Evolutionary conservation across 208 protist genomes (phyloP), one percentile per base, ranked within the genome.

Genomic region (Leishmania guyanensis): DNA sequence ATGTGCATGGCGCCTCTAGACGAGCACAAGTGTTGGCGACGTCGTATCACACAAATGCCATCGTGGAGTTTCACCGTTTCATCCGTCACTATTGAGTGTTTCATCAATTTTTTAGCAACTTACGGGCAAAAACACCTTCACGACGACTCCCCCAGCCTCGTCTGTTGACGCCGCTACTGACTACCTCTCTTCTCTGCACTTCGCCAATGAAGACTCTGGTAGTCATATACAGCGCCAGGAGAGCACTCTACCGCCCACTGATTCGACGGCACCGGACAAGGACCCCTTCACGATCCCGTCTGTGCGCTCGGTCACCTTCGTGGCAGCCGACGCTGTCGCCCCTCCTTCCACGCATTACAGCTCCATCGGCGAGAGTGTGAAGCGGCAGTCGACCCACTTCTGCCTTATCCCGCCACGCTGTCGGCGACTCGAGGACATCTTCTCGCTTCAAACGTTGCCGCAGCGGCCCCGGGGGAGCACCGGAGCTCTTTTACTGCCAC

Each of bases 401-500:
- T 81, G 78, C 58, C 78, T 81, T 56, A 69, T 81, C n/a, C 51
- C 54, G 22, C 78, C 36, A 8, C 73, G 64, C 29, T 72, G 0
- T 62, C 71, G 73, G 6, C 78, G 64, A 72, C 64, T 83, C 12
- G 62, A 78, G 33, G 51, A 72, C 73, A 6, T 73, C 79, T 39
- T 56, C 64, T 50, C 71, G 6, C 73, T 83, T 60, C 73, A 73
- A 39, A 69, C 78, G 33, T 20, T n/a, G 26, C 43, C n/a, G 22
- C 29, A 33, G 54, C 20, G 78, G 64, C 50, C 16, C n/a, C 6
- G 33, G 29, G 36, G 5, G n/a, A 3, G 16, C 22, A 2, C 14
- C 12, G 36, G 26, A 73, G 5, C 20, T 78, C 73, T 58, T 83
- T 70, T 83, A 75, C 79, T 83, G 73, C 65, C 64, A 79, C 70